Base-by-base conservation (phyloP, 2,329 filamentous ascomycete species). In the Curvularia sp. region DNA sequence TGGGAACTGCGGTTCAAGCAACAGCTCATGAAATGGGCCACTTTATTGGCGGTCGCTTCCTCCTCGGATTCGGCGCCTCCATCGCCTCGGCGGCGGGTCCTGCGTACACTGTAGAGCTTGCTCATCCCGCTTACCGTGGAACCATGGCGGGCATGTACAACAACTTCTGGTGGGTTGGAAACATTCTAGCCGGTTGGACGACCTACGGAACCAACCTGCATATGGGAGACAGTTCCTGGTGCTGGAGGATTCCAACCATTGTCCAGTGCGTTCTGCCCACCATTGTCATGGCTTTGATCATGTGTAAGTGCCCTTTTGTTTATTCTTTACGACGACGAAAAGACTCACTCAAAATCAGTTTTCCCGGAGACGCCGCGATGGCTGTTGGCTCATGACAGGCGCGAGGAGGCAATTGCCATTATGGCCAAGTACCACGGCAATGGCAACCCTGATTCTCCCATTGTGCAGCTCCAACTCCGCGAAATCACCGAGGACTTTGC, bases 121-220 rank as follows among this genome's bases (percentile, higher is more conserved):
- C 85, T 2, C 86, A 88, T 64, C 86, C 87, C 0, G 82, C 82
- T 4, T 86, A 85, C 68, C 81, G 87, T 62, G 86, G 86, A 31
- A 81, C 84, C 20, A 82, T 87, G 75, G 85, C 85, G 3, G 87
- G 85, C 24, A 80, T 88, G 68, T 85, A 81, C 65, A 83, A 83
- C 63, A 77, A 75, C 58, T 77, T 78, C 62, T 79, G 76, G 75
- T 78, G 75, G 70, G 42, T 79, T 2, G 86, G 84, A 4, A 83
- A 83, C 55, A 85, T 85, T 49, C 59, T 84, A 2, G 83, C 83
- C n/a, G 81, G 81, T 2, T 85, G 83, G 79, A 82, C 81, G 0
- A 84, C 83, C n/a, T 76, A 75, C 49, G 74, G 74, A 26, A 73
- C 65, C 5, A 74, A 74, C 48, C 63, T 66, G 15, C 75, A 76